Evolutionary conservation across 2,329 filamentous ascomycete genomes (phyloP), one percentile per base, ranked within the genome.

Genomic region (Gremmenia infestans): DNA sequence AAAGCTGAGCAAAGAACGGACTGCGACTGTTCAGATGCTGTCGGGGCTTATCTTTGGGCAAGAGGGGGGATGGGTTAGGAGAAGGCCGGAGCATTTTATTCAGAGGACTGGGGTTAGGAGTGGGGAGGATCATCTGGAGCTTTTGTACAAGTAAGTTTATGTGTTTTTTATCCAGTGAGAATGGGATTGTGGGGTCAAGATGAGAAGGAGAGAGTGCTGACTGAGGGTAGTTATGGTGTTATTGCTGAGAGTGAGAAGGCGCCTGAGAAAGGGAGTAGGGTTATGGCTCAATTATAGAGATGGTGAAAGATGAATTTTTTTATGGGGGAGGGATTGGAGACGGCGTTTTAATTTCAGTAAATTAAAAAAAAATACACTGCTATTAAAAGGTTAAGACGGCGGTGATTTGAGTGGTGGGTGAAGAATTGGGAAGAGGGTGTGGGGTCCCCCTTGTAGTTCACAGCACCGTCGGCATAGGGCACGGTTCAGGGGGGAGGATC

Each of bases 221-320:
- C 5, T 25, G 35, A 58, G 53, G 48, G 19, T 48, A 56, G 53
- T 23, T 58, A 56, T 50, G 56, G 55, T 58, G 36, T 58, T 39
- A 46, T 58, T 32, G 56, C 52, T 14, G 56, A 56, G 45, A 58
- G 45, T 47, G 47, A 46, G 25, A 55, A 49, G 37, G 32, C 32
- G 17, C 40, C 56, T 35, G 50, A 51, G 17, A 50, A 47, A 5
- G 56, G 46, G 25, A 42, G 15, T 19, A 48, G n/a, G 12, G 53
- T 47, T 5, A 53, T 39, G n/a, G 53, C 56, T 22, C 47, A 46
- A 4, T 43, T 58, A 19, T 58, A 55, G 37, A 39, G 14, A 14
- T 12, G 9, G n/a, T 39, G 6, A 39, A 7, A n/a, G 1, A 39
- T n/a, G 2, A 11, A 5, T n/a, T 14, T 15, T 5, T n/a, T 39